These are phyloP conservation scores for Barnettozyma californica DNA, from an alignment of 805 yeast species.

Conservation along the genomic window DNA sequence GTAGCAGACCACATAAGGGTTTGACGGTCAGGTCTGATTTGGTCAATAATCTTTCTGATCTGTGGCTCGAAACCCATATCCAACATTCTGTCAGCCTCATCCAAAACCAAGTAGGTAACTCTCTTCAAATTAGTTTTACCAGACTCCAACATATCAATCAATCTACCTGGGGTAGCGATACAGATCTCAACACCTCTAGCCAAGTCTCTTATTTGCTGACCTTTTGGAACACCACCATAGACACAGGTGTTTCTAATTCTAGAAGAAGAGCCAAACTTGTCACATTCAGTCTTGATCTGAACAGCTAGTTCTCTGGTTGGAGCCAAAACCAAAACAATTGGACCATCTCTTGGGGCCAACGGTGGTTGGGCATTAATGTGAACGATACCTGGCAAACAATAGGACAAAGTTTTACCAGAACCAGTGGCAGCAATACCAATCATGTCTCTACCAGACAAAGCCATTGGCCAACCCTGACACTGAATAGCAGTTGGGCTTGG, in stretches of 20 bases:
- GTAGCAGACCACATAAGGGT: conserved; percentile 99
- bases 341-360: conserved; percentile 92
- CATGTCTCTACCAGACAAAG: conserved; percentile 96
- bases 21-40: conserved; percentile 99
- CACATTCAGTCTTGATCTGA: conserved; percentile 93
- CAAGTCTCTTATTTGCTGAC: conserved; percentile 95
- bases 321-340: conserved; percentile 89
- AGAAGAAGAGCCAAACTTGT: conserved; percentile 87
- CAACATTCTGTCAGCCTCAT: conserved; percentile 99
- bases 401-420: conserved; percentile 96
- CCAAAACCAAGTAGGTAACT: conserved; percentile 94
- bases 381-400: conserved; percentile 94
- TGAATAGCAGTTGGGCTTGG: conserved; percentile 93
- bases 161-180: conserved; percentile 98
- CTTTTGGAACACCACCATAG: conserved; percentile 99
- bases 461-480: conserved; percentile 99
- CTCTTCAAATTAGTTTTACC: conserved; percentile 93
- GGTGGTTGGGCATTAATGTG: conserved; percentile 98
- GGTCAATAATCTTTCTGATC: conserved; percentile 95
- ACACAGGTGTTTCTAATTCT: conserved; percentile 96
- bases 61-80: conserved; percentile 99
- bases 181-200: conserved; percentile 92
- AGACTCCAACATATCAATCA: conserved; percentile 93
- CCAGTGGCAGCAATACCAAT: conserved; percentile 99
- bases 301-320: conserved; percentile 99